Conservation (phyloP, 2,329 filamentous ascomycete species). For the Akanthomyces dipterigenus region DNA sequence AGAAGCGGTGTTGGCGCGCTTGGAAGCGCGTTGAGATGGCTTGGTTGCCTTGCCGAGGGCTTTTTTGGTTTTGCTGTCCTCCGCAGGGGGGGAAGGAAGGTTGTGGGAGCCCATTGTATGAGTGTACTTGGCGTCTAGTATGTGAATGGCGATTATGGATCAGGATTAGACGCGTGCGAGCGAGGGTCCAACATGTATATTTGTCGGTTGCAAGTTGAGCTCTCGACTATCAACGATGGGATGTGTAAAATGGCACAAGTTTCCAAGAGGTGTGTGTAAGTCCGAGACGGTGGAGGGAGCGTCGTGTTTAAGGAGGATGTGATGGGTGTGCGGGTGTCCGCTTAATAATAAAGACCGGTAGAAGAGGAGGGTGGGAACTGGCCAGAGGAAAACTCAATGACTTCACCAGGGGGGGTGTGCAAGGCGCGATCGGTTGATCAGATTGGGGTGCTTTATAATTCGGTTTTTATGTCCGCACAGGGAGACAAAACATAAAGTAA, state of each 20-base stretch:
- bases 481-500: not conserved
- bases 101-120: constrained; percentile 39
- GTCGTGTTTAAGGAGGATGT: constrained; percentile 6
- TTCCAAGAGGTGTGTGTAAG: constrained; percentile 6
- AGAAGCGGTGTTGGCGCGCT: constrained; percentile 37
- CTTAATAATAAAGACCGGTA: constrained; percentile 9
- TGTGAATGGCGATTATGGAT: not conserved
- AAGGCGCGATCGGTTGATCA: constrained; percentile 9
- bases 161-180: not conserved
- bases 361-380: not conserved
- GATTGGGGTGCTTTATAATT: constrained; percentile 10
- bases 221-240: not conserved
- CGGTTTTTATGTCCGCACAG: not conserved
- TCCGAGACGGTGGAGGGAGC: constrained; percentile 3
- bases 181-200: not conserved
- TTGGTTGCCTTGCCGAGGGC: constrained; percentile 38
- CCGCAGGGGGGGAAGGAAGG: constrained; percentile 47
- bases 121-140: not conserved
- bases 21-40: constrained; percentile 43
- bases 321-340: constrained; percentile 3
- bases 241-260: not conserved
- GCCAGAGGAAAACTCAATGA: not conserved
- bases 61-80: constrained; percentile 37
- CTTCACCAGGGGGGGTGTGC: constrained; percentile 7
- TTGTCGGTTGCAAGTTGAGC: not conserved